phyloP scores from a whole-genome alignment of 805 yeast species.

The Ogataea corticis region DNA sequence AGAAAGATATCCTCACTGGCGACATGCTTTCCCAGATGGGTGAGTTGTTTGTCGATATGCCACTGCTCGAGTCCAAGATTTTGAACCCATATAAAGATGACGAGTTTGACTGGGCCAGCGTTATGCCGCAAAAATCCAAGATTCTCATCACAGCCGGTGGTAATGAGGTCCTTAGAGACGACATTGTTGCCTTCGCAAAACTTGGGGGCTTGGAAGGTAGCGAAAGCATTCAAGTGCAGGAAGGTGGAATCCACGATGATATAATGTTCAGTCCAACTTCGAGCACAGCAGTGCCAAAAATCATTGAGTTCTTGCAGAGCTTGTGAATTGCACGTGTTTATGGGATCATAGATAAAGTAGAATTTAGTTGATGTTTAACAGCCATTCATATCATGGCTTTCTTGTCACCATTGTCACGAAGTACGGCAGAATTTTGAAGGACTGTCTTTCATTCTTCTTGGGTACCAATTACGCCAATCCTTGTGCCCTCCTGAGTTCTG shows the following conservation, averaged over 20 bases:
- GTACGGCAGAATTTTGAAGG: too few relatives aligned
- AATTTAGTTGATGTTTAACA: too few relatives aligned
- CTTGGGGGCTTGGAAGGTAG: background rate
- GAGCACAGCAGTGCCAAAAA: too few relatives aligned
- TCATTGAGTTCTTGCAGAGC: too few relatives aligned
- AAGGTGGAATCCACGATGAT: conserved; percentile 8
- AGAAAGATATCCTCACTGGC: conserved; percentile 7
- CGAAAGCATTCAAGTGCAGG: conserved; percentile 4
- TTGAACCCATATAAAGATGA: conserved; percentile 10
- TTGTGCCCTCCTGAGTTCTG: too few relatives aligned
- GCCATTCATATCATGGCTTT: too few relatives aligned
- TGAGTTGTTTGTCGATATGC: conserved; percentile 2
- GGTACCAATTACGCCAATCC: too few relatives aligned
- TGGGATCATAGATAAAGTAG: too few relatives aligned
- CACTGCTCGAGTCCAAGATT: conserved; percentile 4
- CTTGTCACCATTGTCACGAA: too few relatives aligned
- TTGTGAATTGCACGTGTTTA: too few relatives aligned
- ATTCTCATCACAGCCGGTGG: conserved; percentile 6
- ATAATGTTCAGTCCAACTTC: conserved; percentile 1
- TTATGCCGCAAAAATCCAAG: conserved; percentile 1
- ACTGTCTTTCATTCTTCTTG: too few relatives aligned
- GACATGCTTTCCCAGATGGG: conserved; percentile 7
- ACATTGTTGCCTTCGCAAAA: conserved; percentile 1
- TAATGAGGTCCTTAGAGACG: conserved; percentile 8
- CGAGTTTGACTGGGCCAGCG: conserved; percentile 3